A percentile compares a stretch with the other conserved stretches of the same genome.
Conservation (phyloP, 1,139 yeast species). For the Cylindricascospora bacillispora region DNA sequence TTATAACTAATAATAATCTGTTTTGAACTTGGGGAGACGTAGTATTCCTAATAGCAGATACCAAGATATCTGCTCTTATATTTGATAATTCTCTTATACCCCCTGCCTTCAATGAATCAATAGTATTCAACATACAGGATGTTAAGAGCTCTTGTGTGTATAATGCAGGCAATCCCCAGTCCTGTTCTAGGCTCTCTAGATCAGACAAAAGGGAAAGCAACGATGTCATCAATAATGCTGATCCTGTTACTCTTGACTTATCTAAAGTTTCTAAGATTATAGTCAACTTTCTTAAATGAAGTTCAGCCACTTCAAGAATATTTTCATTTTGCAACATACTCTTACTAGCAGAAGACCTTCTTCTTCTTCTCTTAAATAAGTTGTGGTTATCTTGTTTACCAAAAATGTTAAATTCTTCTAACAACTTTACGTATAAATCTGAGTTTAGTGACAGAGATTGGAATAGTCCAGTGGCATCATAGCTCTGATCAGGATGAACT, state of each 20-base stretch:
- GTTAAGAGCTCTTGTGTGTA: constrained; percentile 89
- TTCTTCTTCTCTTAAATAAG: constrained; percentile 61
- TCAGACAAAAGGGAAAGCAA: constrained; percentile 70
- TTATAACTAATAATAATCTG: constrained; percentile 67
- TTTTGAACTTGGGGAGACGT: constrained; percentile 93
- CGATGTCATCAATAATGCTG: constrained; percentile 41
- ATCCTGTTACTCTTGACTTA: constrained; percentile 28
- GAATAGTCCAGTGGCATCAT: constrained; percentile 44
- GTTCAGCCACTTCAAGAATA: constrained; percentile 60
- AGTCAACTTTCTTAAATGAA: constrained; percentile 67
- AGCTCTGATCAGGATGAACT: constrained; percentile 32
- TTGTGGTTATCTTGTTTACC: constrained; percentile 28
- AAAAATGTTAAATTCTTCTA: constrained; percentile 37
- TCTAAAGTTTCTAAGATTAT: constrained; percentile 72
- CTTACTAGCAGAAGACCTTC: constrained; percentile 60
- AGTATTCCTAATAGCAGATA: constrained; percentile 79
- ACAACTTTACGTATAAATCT: constrained; percentile 35
- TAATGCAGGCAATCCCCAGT: constrained; percentile 80
- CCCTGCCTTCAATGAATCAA: constrained; percentile 37
- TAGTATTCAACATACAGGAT: constrained; percentile 65
- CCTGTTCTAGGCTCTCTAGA: constrained; percentile 76
- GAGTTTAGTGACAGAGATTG: constrained; percentile 37
- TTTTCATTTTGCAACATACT: constrained; percentile 64
- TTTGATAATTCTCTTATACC: constrained; percentile 47
- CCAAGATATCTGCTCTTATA: constrained; percentile 79